Evolutionary conservation across 371 early-diverging fungal species (phyloP).

Genomic region (Rhizopus arrhizus): DNA sequence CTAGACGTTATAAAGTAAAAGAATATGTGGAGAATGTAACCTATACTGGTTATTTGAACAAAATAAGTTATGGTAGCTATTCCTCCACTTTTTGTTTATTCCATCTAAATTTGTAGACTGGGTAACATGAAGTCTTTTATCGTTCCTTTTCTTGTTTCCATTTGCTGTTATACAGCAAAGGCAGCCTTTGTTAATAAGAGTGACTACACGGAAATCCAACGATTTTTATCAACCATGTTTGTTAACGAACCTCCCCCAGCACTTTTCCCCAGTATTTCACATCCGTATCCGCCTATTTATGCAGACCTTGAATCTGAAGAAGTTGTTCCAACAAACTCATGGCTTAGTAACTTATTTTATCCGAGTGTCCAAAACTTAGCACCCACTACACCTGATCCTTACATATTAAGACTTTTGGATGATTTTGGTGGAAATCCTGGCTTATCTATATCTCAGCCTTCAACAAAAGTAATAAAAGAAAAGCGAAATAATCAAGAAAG

Average conservation of each 20-base stretch:
- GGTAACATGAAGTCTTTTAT: not conserved
- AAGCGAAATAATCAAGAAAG: conserved; percentile 1
- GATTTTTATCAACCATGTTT: conserved; percentile 1
- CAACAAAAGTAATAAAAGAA: conserved; percentile 20
- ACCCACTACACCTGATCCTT: conserved; percentile 52
- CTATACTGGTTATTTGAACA: too few relatives aligned
- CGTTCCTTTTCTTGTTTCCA: not conserved
- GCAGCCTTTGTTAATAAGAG: not conserved
- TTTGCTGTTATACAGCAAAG: not conserved
- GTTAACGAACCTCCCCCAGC: conserved; percentile 10
- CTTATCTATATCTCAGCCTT: conserved; percentile 41
- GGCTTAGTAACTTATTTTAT: conserved; percentile 53
- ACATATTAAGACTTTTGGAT: conserved; percentile 46
- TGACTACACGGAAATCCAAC: not conserved
- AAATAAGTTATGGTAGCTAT: too few relatives aligned
- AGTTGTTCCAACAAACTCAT: conserved; percentile 53
- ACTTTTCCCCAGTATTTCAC: conserved; percentile 27
- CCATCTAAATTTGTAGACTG: not conserved
- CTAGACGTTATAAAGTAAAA: too few relatives aligned
- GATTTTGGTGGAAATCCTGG: conserved; percentile 46
- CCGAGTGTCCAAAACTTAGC: conserved; percentile 42
- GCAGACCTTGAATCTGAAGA: conserved; percentile 22
- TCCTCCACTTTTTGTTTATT: not conserved
- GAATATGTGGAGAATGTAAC: too few relatives aligned
- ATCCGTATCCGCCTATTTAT: conserved; percentile 42